These are phyloP conservation scores for Aureoboletus auriporus DNA, from an alignment of 768 basidiomycete genomes.

Conservation along the genomic window DNA sequence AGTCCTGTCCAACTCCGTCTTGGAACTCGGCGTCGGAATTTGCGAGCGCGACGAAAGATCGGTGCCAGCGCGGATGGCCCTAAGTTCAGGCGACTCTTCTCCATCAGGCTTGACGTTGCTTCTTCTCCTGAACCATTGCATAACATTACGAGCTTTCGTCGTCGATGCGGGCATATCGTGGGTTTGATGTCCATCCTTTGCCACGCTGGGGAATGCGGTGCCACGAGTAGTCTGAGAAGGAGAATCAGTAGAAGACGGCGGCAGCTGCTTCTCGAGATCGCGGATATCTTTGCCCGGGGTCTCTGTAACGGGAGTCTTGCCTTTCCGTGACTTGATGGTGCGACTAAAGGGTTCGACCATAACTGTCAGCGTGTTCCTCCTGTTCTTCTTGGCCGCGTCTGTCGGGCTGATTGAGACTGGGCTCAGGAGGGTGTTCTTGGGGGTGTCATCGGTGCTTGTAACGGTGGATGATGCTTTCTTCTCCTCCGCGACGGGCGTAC, in stretches of 20 bases:
- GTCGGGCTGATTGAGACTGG: constrained; percentile 29
- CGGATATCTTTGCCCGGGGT: constrained; percentile 43
- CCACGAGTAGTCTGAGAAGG: constrained; percentile 26
- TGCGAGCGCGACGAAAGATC: constrained; percentile 27
- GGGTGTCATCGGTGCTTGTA: constrained; percentile 14
- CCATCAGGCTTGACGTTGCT: constrained; percentile 43
- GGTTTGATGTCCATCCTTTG: constrained; percentile 23
- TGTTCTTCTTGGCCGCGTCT: constrained; percentile 49
- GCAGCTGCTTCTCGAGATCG: constrained; percentile 33
- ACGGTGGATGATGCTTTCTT: constrained; percentile 10
- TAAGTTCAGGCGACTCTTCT: constrained; percentile 17
- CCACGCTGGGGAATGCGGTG: constrained; percentile 23
- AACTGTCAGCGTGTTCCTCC: constrained; percentile 81
- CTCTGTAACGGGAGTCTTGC: constrained; percentile 30
- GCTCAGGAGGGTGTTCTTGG: constrained; percentile 33
- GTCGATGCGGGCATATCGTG: constrained; percentile 62
- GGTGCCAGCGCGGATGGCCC: constrained; percentile 15
- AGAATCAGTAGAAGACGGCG: constrained; percentile 28
- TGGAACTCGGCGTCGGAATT: constrained; percentile 27
- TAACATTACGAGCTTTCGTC: constrained; percentile 91
- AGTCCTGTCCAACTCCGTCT: constrained; percentile 16
- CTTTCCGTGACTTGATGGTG: constrained; percentile 34
- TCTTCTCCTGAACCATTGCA: constrained; percentile 94
- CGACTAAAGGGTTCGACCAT: constrained; percentile 78
- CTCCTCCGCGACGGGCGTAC: constrained; percentile 16